Evolutionary conservation across 805 yeast genomes (phyloP).

Genomic region (Cyberlindnera mississippiensis): DNA sequence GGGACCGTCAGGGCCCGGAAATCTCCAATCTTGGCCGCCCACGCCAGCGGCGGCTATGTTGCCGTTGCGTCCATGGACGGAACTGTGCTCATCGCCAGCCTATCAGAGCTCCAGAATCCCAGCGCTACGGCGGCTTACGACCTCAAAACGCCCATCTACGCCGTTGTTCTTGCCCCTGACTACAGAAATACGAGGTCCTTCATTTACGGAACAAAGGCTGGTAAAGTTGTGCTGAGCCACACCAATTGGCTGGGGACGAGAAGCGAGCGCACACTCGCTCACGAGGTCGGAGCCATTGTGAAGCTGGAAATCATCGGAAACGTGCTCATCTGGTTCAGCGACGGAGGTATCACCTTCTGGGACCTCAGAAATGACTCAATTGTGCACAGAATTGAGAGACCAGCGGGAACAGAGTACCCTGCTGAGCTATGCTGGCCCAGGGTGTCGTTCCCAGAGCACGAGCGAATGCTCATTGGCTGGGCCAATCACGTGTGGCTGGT

Average conservation of each 20-base stretch:
- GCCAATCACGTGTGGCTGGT: conserved; percentile 71
- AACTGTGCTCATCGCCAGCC: conserved; percentile 76
- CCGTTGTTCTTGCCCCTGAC: conserved; percentile 74
- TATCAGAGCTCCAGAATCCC: conserved; percentile 27
- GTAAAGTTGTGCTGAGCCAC: conserved; percentile 69
- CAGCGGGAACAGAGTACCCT: conserved; percentile 46
- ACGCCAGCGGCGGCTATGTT: conserved; percentile 67
- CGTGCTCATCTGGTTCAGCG: conserved; percentile 79
- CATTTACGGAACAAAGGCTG: conserved; percentile 87
- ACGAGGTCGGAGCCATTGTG: conserved; percentile 64
- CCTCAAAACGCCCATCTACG: conserved; percentile 83
- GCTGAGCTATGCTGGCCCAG: conserved; percentile 86
- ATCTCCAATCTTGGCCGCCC: conserved; percentile 68
- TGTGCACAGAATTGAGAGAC: conserved; percentile 52
- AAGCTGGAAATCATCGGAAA: conserved; percentile 61
- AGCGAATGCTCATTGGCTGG: conserved; percentile 79
- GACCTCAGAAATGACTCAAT: conserved; percentile 49
- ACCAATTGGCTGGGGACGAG: conserved; percentile 87
- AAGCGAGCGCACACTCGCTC: conserved; percentile 54
- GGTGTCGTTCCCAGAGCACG: conserved; percentile 59
- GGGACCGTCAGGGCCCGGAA: conserved; percentile 81
- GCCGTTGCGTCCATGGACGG: conserved; percentile 96
- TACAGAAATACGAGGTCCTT: conserved; percentile 62
- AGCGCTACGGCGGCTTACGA: conserved; percentile 50
- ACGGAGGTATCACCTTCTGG: conserved; percentile 67